Evolutionary conservation across 2,329 filamentous ascomycete genomes (phyloP), one percentile per base, ranked within the genome.

Genomic region (Aureobasidium melanogenum): DNA sequence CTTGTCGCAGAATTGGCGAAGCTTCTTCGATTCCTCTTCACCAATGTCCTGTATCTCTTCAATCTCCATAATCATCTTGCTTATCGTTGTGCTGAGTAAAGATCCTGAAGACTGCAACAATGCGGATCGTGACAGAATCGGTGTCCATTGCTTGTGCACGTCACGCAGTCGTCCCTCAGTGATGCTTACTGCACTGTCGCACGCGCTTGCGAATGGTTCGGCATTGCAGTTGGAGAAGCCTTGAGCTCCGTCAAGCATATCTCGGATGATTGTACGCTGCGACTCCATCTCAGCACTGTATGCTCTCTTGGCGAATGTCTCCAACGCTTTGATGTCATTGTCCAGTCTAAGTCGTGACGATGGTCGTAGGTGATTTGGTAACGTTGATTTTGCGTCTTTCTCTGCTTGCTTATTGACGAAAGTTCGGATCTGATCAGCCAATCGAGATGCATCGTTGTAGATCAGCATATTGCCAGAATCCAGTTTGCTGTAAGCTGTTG

Each of bases 401-500:
- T 71, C 67, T 0, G 75, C 70, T 64, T 79, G 75, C 36, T 77
- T 71, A n/a, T 74, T 71, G 14, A 79, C 71, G 61, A 85, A 74
- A 10, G 72, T 66, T 17, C 77, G 77, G 15, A 87, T 73, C 61
- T 78, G 77, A 63, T 82, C 79, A 3, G 82, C 79, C 4, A 87
- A 76, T 61, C 83, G 82, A 47, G 80, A 74, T 63, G 82, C 80
- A 70, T 87, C 84, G 67, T 87, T 87, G 73, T 87, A 87, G 48
- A 86, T 77, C 58, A 84, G 80, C 79, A 87, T 85, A 66, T 84
- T 82, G 7, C 82, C 82, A 2, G 79, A 77, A 19, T 74, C 74
- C 41, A 84, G 79, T 15, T 83, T 77, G 0, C 83, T 79, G 70
- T 94, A 94, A 68, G 88, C 89, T 62, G 88, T 83, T 0, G 87